Conservation (phyloP, 2,329 filamentous ascomycete species). For the Ophiocordyceps sinensis region DNA sequence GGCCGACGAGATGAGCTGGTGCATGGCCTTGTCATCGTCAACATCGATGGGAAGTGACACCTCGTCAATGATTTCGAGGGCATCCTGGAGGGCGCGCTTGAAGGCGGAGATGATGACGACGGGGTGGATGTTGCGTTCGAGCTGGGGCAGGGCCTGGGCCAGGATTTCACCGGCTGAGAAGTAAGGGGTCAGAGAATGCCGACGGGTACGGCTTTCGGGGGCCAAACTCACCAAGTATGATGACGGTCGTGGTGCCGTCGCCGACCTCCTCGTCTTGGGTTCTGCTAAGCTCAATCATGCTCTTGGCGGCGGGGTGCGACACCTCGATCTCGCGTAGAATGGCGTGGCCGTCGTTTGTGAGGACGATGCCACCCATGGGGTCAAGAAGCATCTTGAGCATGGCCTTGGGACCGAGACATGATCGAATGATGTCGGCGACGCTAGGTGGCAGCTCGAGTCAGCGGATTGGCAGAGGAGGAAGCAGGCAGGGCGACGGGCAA, state of each 20-base stretch:
- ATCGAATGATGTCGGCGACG: conserved; percentile 97
- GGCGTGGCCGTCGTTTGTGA: conserved; percentile 97
- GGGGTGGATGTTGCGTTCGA: conserved; percentile 97
- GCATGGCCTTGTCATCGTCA: conserved; percentile 89
- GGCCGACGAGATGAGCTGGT: conserved; percentile 83
- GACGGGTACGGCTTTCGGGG: background rate
- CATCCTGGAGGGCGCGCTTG: conserved; percentile 89
- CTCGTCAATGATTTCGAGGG: conserved; percentile 83
- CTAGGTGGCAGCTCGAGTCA: conserved; percentile 25
- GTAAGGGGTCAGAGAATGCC: background rate
- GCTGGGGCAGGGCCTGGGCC: conserved; percentile 86
- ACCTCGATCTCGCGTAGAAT: conserved; percentile 99
- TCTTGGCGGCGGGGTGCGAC: conserved; percentile 95
- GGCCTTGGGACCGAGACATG: conserved; percentile 96
- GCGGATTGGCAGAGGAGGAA: conserved; percentile 6
- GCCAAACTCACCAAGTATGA: conserved; percentile 61
- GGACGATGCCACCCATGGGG: conserved; percentile 96
- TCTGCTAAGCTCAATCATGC: conserved; percentile 97
- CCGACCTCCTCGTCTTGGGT: conserved; percentile 99
- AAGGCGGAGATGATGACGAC: conserved; percentile 97
- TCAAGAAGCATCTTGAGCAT: conserved; percentile 99
- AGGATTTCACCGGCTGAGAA: conserved; percentile 80
- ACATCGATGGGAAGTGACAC: conserved; percentile 88
- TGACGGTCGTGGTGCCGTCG: conserved; percentile 95
- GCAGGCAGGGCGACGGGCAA: conserved; percentile 5